phyloP scores from a whole-genome alignment of 306 rosid species.

The Hylodesmum podocarpum region DNA sequence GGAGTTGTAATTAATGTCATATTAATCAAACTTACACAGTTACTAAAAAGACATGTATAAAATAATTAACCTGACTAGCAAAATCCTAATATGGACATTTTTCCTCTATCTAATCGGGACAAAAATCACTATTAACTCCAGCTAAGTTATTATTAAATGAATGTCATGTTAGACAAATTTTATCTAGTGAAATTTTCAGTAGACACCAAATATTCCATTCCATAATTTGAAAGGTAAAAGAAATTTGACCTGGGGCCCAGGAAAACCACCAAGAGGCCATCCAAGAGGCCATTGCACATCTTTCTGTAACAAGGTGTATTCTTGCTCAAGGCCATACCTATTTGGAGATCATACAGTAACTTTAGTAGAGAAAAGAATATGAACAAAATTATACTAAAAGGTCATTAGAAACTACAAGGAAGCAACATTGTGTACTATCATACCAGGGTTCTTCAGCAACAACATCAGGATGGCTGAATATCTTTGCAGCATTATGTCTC shows the following conservation, averaged over 20 bases:
- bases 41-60: no score
- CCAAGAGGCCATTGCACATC: slow-evolving; percentile 80
- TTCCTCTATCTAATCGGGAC: no score
- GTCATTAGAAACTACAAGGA: neutral
- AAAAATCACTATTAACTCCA: no score
- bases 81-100: no score
- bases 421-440: neutral
- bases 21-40: no score
- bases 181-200: neutral
- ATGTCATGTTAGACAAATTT: neutral
- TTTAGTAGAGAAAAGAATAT: neutral
- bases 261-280: slow-evolving; percentile 88
- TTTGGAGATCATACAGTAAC: slow-evolving; percentile 22
- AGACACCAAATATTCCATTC: neutral
- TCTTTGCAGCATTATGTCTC: slow-evolving; percentile 62
- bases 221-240: neutral
- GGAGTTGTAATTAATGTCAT: no score
- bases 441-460: slow-evolving; percentile 70
- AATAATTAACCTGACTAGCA: no score
- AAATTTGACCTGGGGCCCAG: slow-evolving; percentile 78
- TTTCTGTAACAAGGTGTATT: slow-evolving; percentile 90
- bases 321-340: slow-evolving; percentile 95
- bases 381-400: neutral
- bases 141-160: neutral
- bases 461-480: slow-evolving; percentile 67